Conservation (phyloP, 106 monocot species). For the Triglochin maritima region DNA sequence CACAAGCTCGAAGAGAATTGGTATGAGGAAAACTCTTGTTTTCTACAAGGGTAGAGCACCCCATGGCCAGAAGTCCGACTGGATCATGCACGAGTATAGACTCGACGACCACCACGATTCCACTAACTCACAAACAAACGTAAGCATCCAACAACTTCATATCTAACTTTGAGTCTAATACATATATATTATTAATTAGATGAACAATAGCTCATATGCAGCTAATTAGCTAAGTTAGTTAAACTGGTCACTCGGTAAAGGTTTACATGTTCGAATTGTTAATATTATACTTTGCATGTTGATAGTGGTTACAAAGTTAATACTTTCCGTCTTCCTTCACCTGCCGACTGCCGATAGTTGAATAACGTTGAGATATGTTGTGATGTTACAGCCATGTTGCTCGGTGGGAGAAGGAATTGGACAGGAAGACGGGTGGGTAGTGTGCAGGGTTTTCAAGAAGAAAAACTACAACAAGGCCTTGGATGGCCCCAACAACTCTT, state of each 20-base stretch:
- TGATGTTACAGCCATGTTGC: slow-evolving; percentile 5
- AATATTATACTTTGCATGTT: too few species aligned
- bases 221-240: too few species aligned
- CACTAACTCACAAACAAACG: slow-evolving; percentile 20
- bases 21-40: slow-evolving; percentile 95
- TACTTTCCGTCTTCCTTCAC: too few species aligned
- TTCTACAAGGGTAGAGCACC: slow-evolving; percentile 94
- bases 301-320: too few species aligned
- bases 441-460: slow-evolving; percentile 97
- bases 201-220: too few species aligned
- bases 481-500: slow-evolving; percentile 25
- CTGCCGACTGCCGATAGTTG: too few species aligned
- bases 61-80: slow-evolving; percentile 89
- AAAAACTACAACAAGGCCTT: slow-evolving; percentile 59
- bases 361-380: too few species aligned
- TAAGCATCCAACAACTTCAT: not conserved
- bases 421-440: slow-evolving; percentile 92
- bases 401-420: slow-evolving; percentile 13
- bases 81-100: slow-evolving; percentile 99
- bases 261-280: too few species aligned
- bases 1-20: slow-evolving; percentile 54
- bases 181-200: too few species aligned
- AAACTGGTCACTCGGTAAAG: too few species aligned
- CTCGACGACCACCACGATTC: slow-evolving; percentile 59
- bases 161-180: too few species aligned